Percentiles rank a stretch among this genome's conserved stretches.
Evolutionary conservation across 257 asterid species (phyloP).

Genomic region (Jacaranda mimosifolia): DNA sequence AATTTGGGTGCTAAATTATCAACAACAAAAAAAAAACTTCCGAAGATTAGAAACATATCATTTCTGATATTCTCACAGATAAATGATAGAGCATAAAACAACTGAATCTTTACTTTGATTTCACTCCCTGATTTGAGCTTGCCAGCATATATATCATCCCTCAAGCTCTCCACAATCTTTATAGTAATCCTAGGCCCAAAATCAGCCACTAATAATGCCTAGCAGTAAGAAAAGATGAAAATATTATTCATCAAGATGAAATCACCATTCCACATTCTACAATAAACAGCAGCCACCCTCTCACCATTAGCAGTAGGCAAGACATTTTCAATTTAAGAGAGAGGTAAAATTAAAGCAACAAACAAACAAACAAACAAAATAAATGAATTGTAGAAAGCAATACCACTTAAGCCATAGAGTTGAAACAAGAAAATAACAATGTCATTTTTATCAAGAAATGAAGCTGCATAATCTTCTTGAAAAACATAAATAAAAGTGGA

Average conservation of each 20-base stretch:
- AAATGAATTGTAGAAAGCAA: not conserved
- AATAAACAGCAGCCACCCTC: not conserved
- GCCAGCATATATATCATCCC: slow-evolving; percentile 93
- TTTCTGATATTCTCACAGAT: not conserved
- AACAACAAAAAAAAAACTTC: not conserved
- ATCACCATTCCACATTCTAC: not conserved
- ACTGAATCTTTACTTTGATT: slow-evolving; percentile 66
- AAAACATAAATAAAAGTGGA: not conserved
- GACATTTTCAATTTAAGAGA: not conserved
- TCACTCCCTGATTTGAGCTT: slow-evolving; percentile 93
- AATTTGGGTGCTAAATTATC: slow-evolving; percentile 8
- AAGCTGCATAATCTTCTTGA: not conserved
- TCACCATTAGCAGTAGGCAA: not conserved
- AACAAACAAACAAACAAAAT: not conserved
- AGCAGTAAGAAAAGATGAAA: slow-evolving; percentile 20
- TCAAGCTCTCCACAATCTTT: slow-evolving; percentile 88
- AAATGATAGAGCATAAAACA: slow-evolving; percentile 8
- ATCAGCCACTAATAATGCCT: slow-evolving; percentile 91
- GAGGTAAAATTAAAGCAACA: not conserved
- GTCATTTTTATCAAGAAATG: not conserved
- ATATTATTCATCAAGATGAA: not conserved
- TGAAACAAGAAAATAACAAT: not conserved
- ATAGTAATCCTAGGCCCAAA: slow-evolving; percentile 93
- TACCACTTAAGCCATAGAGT: not conserved
- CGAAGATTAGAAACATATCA: slow-evolving; percentile 14